Evolutionary conservation across 2,329 filamentous ascomycete genomes (phyloP), one percentile per base, ranked within the genome.

Genomic region (Alternaria brassicicola): DNA sequence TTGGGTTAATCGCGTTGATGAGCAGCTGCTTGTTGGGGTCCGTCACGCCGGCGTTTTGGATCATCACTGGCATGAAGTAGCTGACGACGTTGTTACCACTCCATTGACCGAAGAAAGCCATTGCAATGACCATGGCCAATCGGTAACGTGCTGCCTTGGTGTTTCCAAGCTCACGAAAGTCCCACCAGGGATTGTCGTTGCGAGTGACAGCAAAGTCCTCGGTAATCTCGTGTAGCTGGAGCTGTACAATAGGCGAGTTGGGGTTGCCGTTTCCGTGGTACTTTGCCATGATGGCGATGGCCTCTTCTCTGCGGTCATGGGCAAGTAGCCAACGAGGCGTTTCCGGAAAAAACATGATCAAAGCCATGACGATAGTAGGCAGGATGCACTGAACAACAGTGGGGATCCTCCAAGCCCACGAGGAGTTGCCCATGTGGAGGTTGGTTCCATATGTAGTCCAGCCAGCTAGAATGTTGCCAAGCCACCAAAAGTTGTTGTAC

Each of bases 301-400:
- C 86, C 66, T 88, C 82, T 25, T 87, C 85, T 9, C 80, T 75
- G 15, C 83, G 81, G 45, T 85, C 83, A 33, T 85, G 80, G 47
- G 80, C 78, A 26, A 86, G 81, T 8, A 87, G 77, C 63, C 54
- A 68, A 36, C 55, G 55, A 19, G 55, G 55, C 15, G 55, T 57
- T 39, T 57, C 55, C 1, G 55, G 55, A 43, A 57, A 57, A 35
- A 57, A 81, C 64, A 81, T 82, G n/a, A 84, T 77, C 4, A 81
- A 67, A 36, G 73, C 54, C 67, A 83, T 79, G 31, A 85, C 80
- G 3, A 86, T 64, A 10, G 58, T 55, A 1, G 72, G 70, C 10
- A 74, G 55, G 41, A 70, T 61, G 53, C 71, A 73, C 52, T 75
- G 65, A 39, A 76, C 61, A 41, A 76, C 31, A 26, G 65, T 72